Evolutionary conservation across 768 basidiomycete genomes (phyloP).

Genomic region (Kwoniella dejecticola): DNA sequence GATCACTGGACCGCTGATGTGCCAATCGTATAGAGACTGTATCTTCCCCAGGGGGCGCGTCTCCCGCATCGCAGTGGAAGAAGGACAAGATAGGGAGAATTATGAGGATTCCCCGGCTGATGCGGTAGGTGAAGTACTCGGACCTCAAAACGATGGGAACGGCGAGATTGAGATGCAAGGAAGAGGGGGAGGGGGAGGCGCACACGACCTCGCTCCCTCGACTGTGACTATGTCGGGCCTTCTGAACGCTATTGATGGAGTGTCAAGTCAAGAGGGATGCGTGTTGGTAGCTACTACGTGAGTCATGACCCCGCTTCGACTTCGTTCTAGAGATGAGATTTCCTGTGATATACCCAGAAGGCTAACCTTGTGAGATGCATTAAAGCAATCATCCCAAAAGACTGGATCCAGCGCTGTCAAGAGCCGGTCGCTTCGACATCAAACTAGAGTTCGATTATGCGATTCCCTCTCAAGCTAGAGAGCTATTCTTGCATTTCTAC

Average conservation of each 20-base stretch:
- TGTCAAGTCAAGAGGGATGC: constrained; percentile 67
- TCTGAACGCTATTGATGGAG: constrained; percentile 44
- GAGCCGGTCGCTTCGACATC: constrained; percentile 82
- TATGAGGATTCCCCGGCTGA: constrained; percentile 6
- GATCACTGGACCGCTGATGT: too few relatives aligned
- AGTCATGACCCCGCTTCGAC: too few relatives aligned
- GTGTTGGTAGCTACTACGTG: constrained; percentile 75
- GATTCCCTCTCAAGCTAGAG: constrained; percentile 63
- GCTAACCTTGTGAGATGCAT: constrained; percentile 7
- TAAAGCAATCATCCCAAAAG: constrained; percentile 88
- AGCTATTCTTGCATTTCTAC: constrained; percentile 51
- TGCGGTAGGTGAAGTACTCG: too few relatives aligned
- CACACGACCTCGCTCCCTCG: constrained; percentile 26
- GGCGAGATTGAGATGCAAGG: not conserved
- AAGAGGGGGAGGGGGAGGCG: not conserved
- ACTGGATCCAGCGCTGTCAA: constrained; percentile 85
- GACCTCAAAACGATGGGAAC: not conserved
- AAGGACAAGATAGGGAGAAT: not conserved
- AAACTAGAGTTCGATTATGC: constrained; percentile 84
- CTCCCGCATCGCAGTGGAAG: not conserved
- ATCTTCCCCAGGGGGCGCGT: constrained; percentile 29
- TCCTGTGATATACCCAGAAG: too few relatives aligned
- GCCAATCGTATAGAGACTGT: constrained; percentile 26
- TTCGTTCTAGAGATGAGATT: too few relatives aligned
- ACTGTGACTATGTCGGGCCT: constrained; percentile 49